Base-by-base conservation (phyloP, 2,329 filamentous ascomycete species). In the Beauveria brongniartii region DNA sequence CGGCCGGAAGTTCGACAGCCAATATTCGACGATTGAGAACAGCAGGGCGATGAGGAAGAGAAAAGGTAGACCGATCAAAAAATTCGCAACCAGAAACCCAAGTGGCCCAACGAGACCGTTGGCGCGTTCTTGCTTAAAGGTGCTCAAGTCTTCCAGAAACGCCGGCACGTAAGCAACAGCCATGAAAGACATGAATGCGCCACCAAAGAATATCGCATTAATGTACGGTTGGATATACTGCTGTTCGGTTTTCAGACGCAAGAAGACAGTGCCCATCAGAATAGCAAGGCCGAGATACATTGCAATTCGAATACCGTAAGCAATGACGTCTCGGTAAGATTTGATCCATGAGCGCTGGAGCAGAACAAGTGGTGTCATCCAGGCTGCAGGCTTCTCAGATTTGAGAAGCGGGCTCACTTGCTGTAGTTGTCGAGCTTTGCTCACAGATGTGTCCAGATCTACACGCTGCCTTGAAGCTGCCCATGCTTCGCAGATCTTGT, bases 261-360 rank as follows among this genome's bases (percentile, higher is more conserved):
- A 76, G 87, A 90, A 96, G 14, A 95, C 89, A 0, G 91, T 95
- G 5, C 91, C 91, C 87, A 93, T 92, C 83, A 94, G 87, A 66
- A 94, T 83, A 1, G 90, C 90, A 18, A 95, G 79, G 0, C 84
- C 83, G 24, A 68, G 64, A 72, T 95, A 94, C 90, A 95, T 95
- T 46, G 82, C 87, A 47, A 94, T 79, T 3, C 91, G 84, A 66
- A 94, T 91, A 0, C 88, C 89, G 68, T 96, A 96, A 0, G 87
- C 90, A 56, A 96, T 84, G 7, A 95, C 80, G 70, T 96, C 91
- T 28, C 91, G 86, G 72, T 92, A 90, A 52, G 85, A 88, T 75
- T 96, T 96, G 73, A 95, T 86, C 69, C 90, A 91, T 16, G 85
- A 86, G 30, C 91, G 85, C 69, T 93, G 89, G 18, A 94, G 80